Evolutionary conservation across 2,329 filamentous ascomycete species (phyloP).

Genomic region (Fusarium sp.): DNA sequence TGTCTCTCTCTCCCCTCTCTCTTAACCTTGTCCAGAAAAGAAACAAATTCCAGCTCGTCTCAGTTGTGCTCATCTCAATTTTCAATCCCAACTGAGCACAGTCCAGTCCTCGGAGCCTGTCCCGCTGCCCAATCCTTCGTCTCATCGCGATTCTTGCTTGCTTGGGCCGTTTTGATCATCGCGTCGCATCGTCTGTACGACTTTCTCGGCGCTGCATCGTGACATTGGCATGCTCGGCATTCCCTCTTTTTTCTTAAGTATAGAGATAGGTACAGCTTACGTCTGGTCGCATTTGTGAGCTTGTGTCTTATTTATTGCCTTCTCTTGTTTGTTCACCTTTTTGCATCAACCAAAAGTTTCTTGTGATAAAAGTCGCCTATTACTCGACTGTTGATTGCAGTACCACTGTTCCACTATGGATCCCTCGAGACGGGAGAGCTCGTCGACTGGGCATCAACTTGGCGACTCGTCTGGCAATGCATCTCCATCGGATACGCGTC

Average conservation of each 20-base stretch:
- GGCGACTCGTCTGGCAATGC: constrained; percentile 51
- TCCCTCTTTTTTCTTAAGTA: constrained; percentile 32
- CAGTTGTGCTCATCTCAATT: constrained; percentile 17
- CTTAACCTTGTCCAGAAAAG: constrained; percentile 1
- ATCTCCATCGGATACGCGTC: constrained; percentile 62
- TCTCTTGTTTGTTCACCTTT: constrained; percentile 10
- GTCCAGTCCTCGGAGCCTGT: neutral
- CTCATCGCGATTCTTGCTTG: constrained; percentile 6
- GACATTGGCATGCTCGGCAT: constrained; percentile 44
- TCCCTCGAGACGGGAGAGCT: constrained; percentile 47
- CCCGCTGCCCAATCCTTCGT: constrained; percentile 12
- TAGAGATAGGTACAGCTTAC: constrained; percentile 19
- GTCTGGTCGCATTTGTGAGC: constrained; percentile 4
- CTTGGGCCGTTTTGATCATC: constrained; percentile 29
- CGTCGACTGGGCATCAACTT: constrained; percentile 50
- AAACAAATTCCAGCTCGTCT: constrained; percentile 11
- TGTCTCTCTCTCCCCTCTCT: neutral
- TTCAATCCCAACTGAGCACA: constrained; percentile 13
- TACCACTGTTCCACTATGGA: constrained; percentile 53
- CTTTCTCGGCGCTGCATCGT: constrained; percentile 30
- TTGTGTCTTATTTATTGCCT: neutral
- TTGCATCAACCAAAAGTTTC: constrained; percentile 13
- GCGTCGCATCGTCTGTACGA: constrained; percentile 17
- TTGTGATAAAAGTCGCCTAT: constrained; percentile 6
- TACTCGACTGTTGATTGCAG: constrained; percentile 11